These are phyloP conservation scores for Blakeslea trispora DNA, from an alignment of 371 early-diverging fungal genomes.

Conservation along the genomic window DNA sequence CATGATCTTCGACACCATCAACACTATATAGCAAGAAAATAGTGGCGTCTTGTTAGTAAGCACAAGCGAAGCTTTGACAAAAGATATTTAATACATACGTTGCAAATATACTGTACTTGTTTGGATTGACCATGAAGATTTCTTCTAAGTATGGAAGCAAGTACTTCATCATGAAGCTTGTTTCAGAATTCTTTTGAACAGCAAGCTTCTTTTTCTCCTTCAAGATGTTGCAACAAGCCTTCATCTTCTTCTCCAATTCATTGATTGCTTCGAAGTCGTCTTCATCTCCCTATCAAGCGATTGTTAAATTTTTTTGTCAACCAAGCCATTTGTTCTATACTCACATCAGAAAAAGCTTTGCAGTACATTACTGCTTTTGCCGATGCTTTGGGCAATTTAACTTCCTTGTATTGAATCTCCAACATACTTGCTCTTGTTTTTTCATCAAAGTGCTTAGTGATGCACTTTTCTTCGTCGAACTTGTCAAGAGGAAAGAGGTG, in stretches of 20 bases:
- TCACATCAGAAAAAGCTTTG: slow-evolving; percentile 1
- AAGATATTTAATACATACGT: neutral
- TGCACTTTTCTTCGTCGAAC: neutral
- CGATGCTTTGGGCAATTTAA: neutral
- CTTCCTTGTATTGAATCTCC: neutral
- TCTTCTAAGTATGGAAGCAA: neutral
- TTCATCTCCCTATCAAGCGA: neutral
- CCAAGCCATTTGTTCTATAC: neutral
- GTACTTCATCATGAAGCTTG: slow-evolving; percentile 4
- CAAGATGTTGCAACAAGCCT: neutral
- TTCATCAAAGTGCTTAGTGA: slow-evolving; percentile 1
- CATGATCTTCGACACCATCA: neutral
- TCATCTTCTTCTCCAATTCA: neutral
- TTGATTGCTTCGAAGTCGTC: neutral
- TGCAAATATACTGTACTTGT: neutral
- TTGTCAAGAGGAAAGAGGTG: neutral
- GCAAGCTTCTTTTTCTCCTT: neutral
- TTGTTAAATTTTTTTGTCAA: neutral
- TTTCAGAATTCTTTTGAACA: neutral
- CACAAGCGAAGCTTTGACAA: neutral
- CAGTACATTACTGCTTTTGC: neutral
- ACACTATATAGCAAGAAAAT: neutral
- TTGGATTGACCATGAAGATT: neutral
- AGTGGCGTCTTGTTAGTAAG: neutral
- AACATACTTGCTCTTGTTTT: neutral